Base-by-base conservation (phyloP, 148 eudicot species). In the Vaccinium vitisidaea region DNA sequence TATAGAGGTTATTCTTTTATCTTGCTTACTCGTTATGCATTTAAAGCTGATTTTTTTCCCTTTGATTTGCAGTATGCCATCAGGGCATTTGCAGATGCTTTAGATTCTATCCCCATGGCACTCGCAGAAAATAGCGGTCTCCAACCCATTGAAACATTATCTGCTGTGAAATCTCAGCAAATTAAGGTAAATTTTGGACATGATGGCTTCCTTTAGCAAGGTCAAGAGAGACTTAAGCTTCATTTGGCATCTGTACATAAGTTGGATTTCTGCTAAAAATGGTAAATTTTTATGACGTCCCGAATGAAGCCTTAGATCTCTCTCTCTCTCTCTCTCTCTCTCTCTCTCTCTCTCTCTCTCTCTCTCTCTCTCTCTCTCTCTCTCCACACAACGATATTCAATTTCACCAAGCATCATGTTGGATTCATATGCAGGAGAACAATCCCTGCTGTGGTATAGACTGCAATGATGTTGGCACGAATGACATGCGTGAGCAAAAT, bases 51-150 rank as follows among this genome's bases (percentile, higher is more conserved):
- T 27, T 6, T 39, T 49, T 83, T 13, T n/a, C 16, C 58, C 63
- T 84, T 81, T 75, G 23, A 14, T 84, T 14, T 89, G 86, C 93
- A 97, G 99, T 95, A 97, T 89, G 99, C 99, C 59, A 95, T 97
- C 77, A 92, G 99, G 90, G 94, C 93, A 65, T 97, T 97, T 88
- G 98, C 99, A 63, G 99, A 97, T 87, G 96, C 99, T 83, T 86
- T 97, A 86, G 99, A 97, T 88, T 89, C 98, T 46, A 82, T 97
- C 84, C 99, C 99, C 25, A 94, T 97, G 98, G 99, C 99, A 25
- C 95, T 97, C 49, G 98, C 98, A 0, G 99, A 97, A 80, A 97
- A 97, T 86, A 95, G 99, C 85, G 99, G 99, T 82, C 98, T 97
- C 75, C 96, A 93, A 82, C 98, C 98, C 65, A 97, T 97, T 77